Percentiles rank a stretch among this genome's conserved stretches.
Evolutionary conservation across 768 basidiomycete genomes (phyloP).

Genomic region (Leccinum barrowsii): DNA sequence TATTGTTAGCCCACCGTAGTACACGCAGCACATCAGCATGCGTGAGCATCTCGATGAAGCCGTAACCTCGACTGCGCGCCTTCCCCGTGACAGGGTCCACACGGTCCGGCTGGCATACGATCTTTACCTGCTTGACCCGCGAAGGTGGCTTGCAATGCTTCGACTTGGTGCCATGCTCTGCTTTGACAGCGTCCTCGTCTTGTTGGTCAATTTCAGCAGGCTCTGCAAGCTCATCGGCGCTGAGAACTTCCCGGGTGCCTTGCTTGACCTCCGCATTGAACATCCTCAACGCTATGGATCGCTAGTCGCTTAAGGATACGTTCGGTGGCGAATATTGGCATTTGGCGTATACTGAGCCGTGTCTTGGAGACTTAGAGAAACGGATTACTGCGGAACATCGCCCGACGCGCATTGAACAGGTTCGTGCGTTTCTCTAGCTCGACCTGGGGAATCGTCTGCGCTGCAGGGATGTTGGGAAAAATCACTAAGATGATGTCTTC

Average conservation of each 20-base stretch:
- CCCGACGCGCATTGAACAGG: slow-evolving; percentile 82
- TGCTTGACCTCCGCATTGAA: slow-evolving; percentile 79
- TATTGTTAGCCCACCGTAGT: slow-evolving; percentile 93
- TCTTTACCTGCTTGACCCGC: slow-evolving; percentile 87
- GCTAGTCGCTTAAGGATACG: slow-evolving; percentile 86
- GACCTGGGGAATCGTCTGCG: slow-evolving; percentile 59
- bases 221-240: slow-evolving; percentile 66
- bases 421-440: slow-evolving; percentile 84
- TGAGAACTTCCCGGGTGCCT: slow-evolving; percentile 57
- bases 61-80: slow-evolving; percentile 89
- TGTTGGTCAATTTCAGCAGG: slow-evolving; percentile 29
- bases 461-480: slow-evolving; percentile 80
- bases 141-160: slow-evolving; percentile 33
- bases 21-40: slow-evolving; percentile 91
- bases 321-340: slow-evolving; percentile 89
- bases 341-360: slow-evolving; percentile 88
- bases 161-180: slow-evolving; percentile 19
- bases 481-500: slow-evolving; percentile 57
- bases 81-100: slow-evolving; percentile 84
- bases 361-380: slow-evolving; percentile 93
- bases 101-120: slow-evolving; percentile 84
- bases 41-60: slow-evolving; percentile 85
- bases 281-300: slow-evolving; percentile 65
- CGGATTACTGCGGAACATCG: slow-evolving; percentile 86
- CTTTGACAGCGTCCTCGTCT: slow-evolving; percentile 28